Percentiles rank a stretch among this genome's conserved stretches.
phyloP scores from a whole-genome alignment of 179 eudicot genomes.

The Beta macrorhiza region DNA sequence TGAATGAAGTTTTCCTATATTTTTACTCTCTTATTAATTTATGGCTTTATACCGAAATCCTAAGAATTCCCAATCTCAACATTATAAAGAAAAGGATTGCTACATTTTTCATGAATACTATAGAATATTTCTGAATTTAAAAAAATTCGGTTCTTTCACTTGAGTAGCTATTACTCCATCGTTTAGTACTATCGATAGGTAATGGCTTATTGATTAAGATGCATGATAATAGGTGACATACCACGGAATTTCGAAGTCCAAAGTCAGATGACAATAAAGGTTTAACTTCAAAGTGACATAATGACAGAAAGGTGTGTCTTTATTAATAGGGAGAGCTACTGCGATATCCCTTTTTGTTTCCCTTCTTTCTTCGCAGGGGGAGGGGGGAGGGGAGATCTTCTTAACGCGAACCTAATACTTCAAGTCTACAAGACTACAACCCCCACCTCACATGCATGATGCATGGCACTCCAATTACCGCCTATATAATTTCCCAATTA shows the following conservation, averaged over 20 bases:
- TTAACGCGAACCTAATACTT: constrained; percentile 10
- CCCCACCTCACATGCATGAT: constrained; percentile 26
- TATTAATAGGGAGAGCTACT: constrained; percentile 16
- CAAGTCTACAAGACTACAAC: constrained; percentile 12
- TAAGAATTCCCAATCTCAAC: neutral
- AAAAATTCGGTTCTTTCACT: neutral
- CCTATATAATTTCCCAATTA: neutral
- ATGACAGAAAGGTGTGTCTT: constrained; percentile 25
- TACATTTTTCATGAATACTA: neutral
- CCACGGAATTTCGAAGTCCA: constrained; percentile 32
- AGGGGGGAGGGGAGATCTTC: no score
- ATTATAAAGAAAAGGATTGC: neutral
- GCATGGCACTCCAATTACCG: constrained; percentile 13
- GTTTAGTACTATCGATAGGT: neutral
- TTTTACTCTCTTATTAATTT: neutral
- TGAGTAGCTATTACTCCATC: constrained; percentile 7
- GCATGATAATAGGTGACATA: constrained; percentile 38
- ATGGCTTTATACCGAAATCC: neutral
- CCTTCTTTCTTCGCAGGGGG: no score
- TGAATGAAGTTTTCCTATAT: neutral
- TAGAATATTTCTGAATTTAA: neutral
- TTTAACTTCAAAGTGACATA: constrained; percentile 27
- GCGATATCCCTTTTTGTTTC: neutral
- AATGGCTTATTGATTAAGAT: constrained; percentile 30
- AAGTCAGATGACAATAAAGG: constrained; percentile 34